Conservation (phyloP, 352 stramenopile genomes). For the Stramenopiles sp. region DNA sequence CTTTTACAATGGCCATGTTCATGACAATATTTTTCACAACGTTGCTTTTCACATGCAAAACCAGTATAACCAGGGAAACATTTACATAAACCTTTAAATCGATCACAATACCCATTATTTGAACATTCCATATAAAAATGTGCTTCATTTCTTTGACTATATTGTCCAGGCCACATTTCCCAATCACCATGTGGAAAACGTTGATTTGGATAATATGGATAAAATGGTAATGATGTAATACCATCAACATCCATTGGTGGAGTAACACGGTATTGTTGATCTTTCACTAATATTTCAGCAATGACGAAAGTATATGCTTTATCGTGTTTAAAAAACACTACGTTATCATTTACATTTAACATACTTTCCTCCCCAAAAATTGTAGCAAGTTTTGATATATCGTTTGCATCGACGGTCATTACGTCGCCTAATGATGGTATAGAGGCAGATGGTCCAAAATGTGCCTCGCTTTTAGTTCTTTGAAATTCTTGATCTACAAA, state of each 20-base stretch:
- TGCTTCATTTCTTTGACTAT: background rate
- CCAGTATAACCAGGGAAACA: constrained; percentile 58
- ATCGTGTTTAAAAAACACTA: too few relatives aligned
- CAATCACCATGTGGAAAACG: background rate
- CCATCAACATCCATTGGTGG: background rate
- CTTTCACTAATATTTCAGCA: background rate
- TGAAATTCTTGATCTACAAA: background rate
- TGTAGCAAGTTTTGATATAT: too few relatives aligned
- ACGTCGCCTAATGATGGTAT: too few relatives aligned
- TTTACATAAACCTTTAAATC: constrained; percentile 35
- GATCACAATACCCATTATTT: constrained; percentile 55
- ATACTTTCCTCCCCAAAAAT: too few relatives aligned
- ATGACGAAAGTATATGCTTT: too few relatives aligned
- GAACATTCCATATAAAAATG: constrained; percentile 29
- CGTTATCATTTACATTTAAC: too few relatives aligned
- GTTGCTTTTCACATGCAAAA: constrained; percentile 46
- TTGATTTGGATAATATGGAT: background rate
- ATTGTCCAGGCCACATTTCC: background rate
- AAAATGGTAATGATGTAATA: background rate
- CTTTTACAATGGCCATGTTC: constrained; percentile 44
- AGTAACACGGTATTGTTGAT: background rate
- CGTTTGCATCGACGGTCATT: too few relatives aligned
- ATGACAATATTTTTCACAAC: constrained; percentile 32
- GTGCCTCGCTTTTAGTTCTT: background rate
- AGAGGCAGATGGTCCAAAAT: background rate